Evolutionary conservation across 495 filamentous ascomycete species (phyloP).

Genomic region (Cladorrhinum samala): DNA sequence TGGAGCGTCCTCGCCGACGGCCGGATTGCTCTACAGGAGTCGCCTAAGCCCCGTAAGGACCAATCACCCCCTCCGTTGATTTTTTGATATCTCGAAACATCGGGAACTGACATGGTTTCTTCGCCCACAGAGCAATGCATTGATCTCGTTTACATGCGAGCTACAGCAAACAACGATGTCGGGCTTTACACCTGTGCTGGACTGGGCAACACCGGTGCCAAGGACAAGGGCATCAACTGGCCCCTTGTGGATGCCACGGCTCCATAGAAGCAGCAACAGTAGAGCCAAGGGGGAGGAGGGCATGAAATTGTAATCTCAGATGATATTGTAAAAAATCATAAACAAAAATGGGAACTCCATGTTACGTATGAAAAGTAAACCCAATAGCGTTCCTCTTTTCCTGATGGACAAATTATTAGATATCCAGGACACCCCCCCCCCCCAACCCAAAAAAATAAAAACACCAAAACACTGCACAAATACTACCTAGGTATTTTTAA

Average conservation of each 20-base stretch:
- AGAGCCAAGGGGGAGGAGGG: neutral
- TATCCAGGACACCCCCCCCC: too few species aligned
- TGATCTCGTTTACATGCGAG: slow-evolving; percentile 48
- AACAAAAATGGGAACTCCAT: too few species aligned
- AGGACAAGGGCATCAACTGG: slow-evolving; percentile 52
- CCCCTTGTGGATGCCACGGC: slow-evolving; percentile 35
- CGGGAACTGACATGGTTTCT: slow-evolving; percentile 7
- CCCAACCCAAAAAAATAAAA: too few species aligned
- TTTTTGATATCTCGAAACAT: neutral
- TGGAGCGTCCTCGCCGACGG: slow-evolving; percentile 45
- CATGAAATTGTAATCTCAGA: too few species aligned
- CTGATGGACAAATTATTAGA: too few species aligned
- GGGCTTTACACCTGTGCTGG: slow-evolving; percentile 47
- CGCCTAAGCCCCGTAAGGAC: slow-evolving; percentile 28
- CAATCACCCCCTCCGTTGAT: too few species aligned
- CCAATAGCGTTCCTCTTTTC: too few species aligned
- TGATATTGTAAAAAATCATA: too few species aligned
- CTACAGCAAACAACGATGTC: slow-evolving; percentile 46
- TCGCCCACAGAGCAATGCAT: slow-evolving; percentile 40
- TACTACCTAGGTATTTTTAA: too few species aligned
- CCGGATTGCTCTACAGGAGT: slow-evolving; percentile 39
- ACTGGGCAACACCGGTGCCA: slow-evolving; percentile 42
- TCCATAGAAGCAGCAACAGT: neutral
- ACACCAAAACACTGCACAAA: too few species aligned
- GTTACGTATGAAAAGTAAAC: too few species aligned